A percentile compares a stretch with the other conserved stretches of the same genome.
phyloP scores from a whole-genome alignment of 192 early-diverging fungal genomes.

The Coemansia sp. region DNA sequence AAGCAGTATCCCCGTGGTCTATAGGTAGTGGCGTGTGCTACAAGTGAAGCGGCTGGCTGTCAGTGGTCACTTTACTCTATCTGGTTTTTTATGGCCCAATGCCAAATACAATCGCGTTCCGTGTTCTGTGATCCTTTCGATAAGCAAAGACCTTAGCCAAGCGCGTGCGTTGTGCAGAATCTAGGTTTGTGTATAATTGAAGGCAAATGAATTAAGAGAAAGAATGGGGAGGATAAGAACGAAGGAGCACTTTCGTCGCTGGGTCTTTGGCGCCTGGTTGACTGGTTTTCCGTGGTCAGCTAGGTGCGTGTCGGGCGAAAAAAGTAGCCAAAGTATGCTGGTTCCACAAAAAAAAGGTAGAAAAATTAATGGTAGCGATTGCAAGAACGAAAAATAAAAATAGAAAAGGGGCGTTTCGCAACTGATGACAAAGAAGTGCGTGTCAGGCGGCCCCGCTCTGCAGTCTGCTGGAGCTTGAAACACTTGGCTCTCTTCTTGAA shows the following conservation, averaged over 20 bases:
- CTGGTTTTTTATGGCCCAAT: background rate
- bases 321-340: background rate
- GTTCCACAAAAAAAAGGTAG: background rate
- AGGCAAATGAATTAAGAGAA: background rate
- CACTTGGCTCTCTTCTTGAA: background rate
- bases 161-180: background rate
- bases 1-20: background rate
- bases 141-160: background rate
- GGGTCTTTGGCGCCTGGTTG: background rate
- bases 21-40: background rate
- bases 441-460: background rate
- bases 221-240: background rate
- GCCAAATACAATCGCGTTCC: background rate
- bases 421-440: background rate
- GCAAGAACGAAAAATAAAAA: conserved; percentile 1
- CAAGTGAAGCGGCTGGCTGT: background rate
- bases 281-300: background rate
- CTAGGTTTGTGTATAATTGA: background rate
- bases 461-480: background rate
- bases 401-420: background rate
- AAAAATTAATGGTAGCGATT: background rate
- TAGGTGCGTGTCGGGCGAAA: background rate
- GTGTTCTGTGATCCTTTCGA: background rate
- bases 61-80: background rate
- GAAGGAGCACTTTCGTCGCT: background rate